Base-by-base conservation (phyloP, 2,329 filamentous ascomycete genomes). In the Rutstroemia sp. region DNA sequence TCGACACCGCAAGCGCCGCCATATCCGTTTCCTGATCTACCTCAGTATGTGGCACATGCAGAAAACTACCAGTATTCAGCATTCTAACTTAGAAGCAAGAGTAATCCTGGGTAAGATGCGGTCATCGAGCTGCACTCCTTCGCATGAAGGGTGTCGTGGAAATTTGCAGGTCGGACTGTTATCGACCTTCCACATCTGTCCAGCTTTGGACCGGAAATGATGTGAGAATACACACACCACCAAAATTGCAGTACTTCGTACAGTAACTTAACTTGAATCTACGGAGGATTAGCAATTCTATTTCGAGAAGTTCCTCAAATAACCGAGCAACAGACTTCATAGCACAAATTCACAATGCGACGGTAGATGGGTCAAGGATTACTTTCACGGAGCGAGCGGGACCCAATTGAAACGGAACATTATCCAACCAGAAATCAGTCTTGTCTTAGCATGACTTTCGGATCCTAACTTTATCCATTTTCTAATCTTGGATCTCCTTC, bases 401-500 rank as follows among this genome's bases (percentile, higher is more conserved):
- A 39, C 34, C 44, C 19, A 21, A 51, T 45, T n/a, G 39, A 45
- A 51, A 21, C 49, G 19, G 16, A 34, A 44, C 52, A 48, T 49
- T 34, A 27, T 44, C 19, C 44, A 42, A 54, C 27, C 48, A 42
- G 16, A n/a, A 7, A 19, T 42, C 39, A 14, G 30, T 34, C 30
- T 34, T 34, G 30, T 34, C 30, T 34, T 17, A 17, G 19, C 16
- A 42, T 48, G 19, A 37, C 48, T 34, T 49, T 49, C n/a, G 16
- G n/a, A n/a, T 49, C 34, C n/a, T 39, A 54, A 48, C 42, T 21
- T 19, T n/a, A n/a, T 42, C n/a, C 19, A 9, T 42, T 42, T 42
- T 49, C 52, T 48, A 49, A 54, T 54, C 52, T 49, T 39, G 47
- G 34, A 48, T 41, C 51, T 41, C 48, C 44, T 42, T 49, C 44